Conservation (phyloP, 305 asterid species). For the Fraxinus dipetala region DNA sequence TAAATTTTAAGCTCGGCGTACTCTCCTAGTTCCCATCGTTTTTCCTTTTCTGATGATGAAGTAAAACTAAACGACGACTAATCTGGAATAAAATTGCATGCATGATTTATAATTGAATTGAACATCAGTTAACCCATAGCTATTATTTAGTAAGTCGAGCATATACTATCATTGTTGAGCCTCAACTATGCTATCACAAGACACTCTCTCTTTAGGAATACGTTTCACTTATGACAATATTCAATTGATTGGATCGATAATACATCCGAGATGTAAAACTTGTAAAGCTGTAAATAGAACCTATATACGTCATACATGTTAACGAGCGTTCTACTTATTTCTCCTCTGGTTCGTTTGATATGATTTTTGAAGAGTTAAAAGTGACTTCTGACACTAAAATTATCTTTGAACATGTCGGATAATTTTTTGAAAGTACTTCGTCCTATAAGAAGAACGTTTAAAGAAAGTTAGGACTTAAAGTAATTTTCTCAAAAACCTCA, state of each 20-base stretch:
- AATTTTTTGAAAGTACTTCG: too few relatives aligned
- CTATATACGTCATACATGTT: neutral
- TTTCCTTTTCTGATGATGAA: neutral
- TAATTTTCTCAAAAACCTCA: too few relatives aligned
- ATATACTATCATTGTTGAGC: neutral
- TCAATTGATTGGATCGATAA: neutral
- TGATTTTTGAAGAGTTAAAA: neutral
- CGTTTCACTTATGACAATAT: neutral
- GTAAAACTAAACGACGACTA: neutral
- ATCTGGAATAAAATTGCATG: too few relatives aligned
- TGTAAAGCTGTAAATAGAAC: too few relatives aligned
- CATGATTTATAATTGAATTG: neutral
- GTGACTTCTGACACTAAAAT: neutral
- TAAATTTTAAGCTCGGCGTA: neutral
- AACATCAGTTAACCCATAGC: too few relatives aligned
- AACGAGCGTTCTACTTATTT: neutral
- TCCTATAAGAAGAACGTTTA: too few relatives aligned
- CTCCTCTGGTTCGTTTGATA: neutral
- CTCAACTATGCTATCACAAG: too few relatives aligned
- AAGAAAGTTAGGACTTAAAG: too few relatives aligned
- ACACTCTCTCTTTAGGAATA: too few relatives aligned
- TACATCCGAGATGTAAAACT: neutral
- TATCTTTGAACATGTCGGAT: neutral
- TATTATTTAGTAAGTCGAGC: neutral
- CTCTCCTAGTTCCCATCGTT: neutral